phyloP scores from a whole-genome alignment of 83 land plant genomes.

The Picea engelmannii region DNA sequence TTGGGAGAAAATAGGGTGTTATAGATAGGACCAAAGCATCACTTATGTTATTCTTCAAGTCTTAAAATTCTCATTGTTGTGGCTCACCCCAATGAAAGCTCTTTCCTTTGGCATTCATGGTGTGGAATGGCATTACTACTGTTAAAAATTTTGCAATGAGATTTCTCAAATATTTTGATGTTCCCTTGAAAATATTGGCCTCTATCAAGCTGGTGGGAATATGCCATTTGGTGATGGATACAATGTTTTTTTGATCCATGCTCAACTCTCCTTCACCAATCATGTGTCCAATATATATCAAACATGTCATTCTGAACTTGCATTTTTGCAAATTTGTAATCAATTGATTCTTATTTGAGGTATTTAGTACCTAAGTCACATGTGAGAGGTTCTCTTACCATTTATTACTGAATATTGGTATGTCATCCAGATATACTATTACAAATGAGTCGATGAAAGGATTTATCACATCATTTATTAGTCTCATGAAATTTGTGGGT shows the following conservation, averaged over 20 bases:
- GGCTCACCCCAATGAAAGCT: neutral
- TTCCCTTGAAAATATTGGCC: neutral
- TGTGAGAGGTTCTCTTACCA: neutral
- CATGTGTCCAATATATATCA: neutral
- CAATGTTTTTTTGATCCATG: neutral
- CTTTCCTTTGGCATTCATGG: neutral
- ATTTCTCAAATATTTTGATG: neutral
- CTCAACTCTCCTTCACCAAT: neutral
- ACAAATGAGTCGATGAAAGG: neutral
- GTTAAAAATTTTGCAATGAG: neutral
- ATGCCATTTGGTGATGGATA: neutral
- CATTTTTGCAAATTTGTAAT: neutral
- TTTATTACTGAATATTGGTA: neutral
- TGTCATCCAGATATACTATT: neutral
- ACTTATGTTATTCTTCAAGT: neutral
- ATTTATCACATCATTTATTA: neutral
- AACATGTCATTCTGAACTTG: neutral
- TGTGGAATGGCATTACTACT: accelerated
- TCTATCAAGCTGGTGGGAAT: neutral
- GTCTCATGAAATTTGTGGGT: neutral
- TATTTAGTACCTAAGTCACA: neutral
- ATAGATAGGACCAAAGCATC: neutral
- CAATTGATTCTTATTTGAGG: neutral
- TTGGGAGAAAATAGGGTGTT: neutral
- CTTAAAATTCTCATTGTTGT: neutral